These are phyloP conservation scores for Tricharina praecox DNA, from an alignment of 495 filamentous ascomycete genomes.

Conservation along the genomic window DNA sequence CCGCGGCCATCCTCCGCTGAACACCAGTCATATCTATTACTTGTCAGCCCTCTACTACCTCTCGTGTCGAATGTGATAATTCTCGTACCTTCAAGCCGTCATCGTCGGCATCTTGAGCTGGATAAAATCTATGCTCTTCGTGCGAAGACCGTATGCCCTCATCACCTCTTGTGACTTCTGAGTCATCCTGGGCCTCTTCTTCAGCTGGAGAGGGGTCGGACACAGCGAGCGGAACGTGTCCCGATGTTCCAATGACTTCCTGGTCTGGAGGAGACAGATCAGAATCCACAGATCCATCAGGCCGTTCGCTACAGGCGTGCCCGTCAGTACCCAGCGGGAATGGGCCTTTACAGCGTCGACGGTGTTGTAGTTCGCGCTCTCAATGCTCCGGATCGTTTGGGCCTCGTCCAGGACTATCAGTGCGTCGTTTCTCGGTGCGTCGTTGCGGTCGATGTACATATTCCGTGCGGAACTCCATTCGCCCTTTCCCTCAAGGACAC, in stretches of 20 bases:
- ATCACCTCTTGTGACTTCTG: conserved; percentile 60
- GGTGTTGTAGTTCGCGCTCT: conserved; percentile 51
- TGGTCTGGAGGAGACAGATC: conserved; percentile 62
- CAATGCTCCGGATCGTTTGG: conserved; percentile 66
- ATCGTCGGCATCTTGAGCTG: conserved; percentile 65
- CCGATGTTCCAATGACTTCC: too few species aligned
- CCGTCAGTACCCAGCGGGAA: conserved; percentile 69
- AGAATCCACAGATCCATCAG: conserved; percentile 72
- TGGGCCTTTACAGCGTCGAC: conserved; percentile 48
- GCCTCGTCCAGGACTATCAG: conserved; percentile 84
- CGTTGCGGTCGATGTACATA: too few species aligned
- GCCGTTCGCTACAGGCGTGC: conserved; percentile 48
- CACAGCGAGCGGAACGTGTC: conserved; percentile 58
- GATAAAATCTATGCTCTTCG: conserved; percentile 81
- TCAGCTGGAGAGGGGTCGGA: conserved; percentile 48
- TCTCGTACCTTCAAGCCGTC: too few species aligned
- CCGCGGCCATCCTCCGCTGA: too few species aligned
- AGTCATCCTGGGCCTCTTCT: conserved; percentile 41
- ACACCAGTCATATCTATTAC: too few species aligned
- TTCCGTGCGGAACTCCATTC: too few species aligned
- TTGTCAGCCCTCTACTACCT: too few species aligned
- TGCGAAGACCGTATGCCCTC: conserved; percentile 63
- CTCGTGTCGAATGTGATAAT: too few species aligned
- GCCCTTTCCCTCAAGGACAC: too few species aligned
- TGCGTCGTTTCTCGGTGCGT: too few species aligned